Percentiles rank a stretch among this genome's conserved stretches.
These are phyloP conservation scores for Leptosphaerulina australis DNA, from an alignment of 2,329 filamentous ascomycete species.

Conservation along the genomic window DNA sequence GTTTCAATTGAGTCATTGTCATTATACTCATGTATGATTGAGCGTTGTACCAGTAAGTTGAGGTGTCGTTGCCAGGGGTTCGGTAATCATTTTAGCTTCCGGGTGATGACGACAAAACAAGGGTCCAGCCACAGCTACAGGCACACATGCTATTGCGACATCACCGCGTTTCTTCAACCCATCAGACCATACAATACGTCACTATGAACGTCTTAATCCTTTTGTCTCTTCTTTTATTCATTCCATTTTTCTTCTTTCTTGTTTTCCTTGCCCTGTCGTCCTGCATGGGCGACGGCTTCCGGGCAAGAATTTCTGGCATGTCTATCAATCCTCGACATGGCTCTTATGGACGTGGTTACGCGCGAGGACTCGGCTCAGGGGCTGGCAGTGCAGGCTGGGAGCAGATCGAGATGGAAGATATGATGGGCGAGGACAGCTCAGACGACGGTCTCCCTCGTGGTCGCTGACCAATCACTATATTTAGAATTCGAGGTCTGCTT, in stretches of 20 bases:
- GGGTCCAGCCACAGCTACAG: slow-evolving; percentile 21
- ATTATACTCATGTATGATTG: neutral
- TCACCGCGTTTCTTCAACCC: slow-evolving; percentile 12
- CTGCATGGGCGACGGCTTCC: slow-evolving; percentile 60
- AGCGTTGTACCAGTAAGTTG: slow-evolving; percentile 13
- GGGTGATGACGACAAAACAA: slow-evolving; percentile 14
- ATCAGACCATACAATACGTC: neutral
- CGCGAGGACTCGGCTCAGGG: slow-evolving; percentile 60
- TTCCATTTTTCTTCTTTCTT: slow-evolving; percentile 48
- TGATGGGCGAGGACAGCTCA: slow-evolving; percentile 55
- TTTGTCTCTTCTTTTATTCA: slow-evolving; percentile 41
- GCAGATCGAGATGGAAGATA: slow-evolving; percentile 67
- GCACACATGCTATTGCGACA: slow-evolving; percentile 27
- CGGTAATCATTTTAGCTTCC: slow-evolving; percentile 14
- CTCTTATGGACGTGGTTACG: slow-evolving; percentile 62
- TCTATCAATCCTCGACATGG: slow-evolving; percentile 52
- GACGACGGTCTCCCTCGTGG: slow-evolving; percentile 25
- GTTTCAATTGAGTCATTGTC: slow-evolving; percentile 36
- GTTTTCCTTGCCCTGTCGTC: slow-evolving; percentile 62
- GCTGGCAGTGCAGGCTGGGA: slow-evolving; percentile 62
- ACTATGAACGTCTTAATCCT: slow-evolving; percentile 45
- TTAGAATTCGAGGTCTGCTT: slow-evolving; percentile 71
- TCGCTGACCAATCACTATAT: neutral
- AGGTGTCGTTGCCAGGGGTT: slow-evolving; percentile 30
- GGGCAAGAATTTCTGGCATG: slow-evolving; percentile 51